Evolutionary conservation across 2,329 filamentous ascomycete genomes (phyloP), one percentile per base, ranked within the genome.

Genomic region (Exophiala oligosperma): DNA sequence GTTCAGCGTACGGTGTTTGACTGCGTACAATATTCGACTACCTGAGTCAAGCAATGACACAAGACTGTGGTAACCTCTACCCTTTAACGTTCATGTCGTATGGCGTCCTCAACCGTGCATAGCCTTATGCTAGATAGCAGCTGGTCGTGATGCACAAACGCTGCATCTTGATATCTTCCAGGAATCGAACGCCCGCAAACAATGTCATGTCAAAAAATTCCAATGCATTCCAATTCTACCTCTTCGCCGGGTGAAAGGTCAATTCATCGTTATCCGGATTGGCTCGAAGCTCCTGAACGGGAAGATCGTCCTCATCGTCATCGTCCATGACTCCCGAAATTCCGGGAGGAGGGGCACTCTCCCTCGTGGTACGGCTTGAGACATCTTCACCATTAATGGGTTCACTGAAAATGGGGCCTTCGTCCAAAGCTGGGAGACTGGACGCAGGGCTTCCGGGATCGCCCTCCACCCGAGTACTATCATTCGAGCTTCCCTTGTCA

Each of bases 321-420:
- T 64, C 61, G 37, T 62, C 37, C 41, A 57, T 41, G n/a, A 49
- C 57, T 26, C 52, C 53, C 12, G 54, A 49, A 5, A 61, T 41
- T n/a, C 60, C 57, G 2, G 64, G 64, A 46, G 64, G 61, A 14
- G 64, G 64, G 17, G 64, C 64, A 44, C 63, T 67, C 46, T 67
- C 64, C 29, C 64, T 55, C 41, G 56, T 24, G 14, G 32, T 54
- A 24, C 64, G 56, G 17, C 12, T 12, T 21, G 49, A 46, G 35
- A 50, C 58, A 7, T 57, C 56, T 24, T 56, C 60, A 4, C 47
- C 48, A 43, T 40, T 50, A n/a, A 58, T 38, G 29, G 49, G 46
- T 41, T 59, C 54, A 46, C 56, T 60, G 52, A 57, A 58, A 47
- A 62, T 56, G 11, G 32, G 24, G 8, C 58, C 41, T 23, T 49